Conservation (phyloP, 345 rosid species). For the Crucihimalaya himalaica region DNA sequence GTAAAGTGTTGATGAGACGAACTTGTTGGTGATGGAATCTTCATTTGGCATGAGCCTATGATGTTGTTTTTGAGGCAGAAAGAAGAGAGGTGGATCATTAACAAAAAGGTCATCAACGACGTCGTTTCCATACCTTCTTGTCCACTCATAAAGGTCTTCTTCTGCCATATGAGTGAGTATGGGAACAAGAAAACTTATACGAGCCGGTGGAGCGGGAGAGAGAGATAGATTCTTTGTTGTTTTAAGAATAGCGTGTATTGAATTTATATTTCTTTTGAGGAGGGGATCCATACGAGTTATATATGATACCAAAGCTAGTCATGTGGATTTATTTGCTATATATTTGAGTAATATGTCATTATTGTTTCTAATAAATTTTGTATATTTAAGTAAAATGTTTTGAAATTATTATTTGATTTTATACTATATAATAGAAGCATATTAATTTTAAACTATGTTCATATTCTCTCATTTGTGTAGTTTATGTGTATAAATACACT, state of each 20-base stretch:
- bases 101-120: constrained; percentile 55
- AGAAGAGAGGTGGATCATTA: constrained; percentile 53
- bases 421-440: background rate
- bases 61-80: constrained; percentile 38
- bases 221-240: constrained; percentile 26
- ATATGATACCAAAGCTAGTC: background rate
- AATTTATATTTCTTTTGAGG: background rate
- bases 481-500: no score
- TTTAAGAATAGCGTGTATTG: background rate
- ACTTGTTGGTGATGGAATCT: constrained; percentile 32
- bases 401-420: no score
- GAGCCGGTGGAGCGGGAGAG: constrained; percentile 11
- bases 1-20: constrained; percentile 49
- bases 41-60: constrained; percentile 30
- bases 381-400: background rate
- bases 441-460: background rate
- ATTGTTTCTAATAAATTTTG: background rate
- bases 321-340: background rate
- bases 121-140: constrained; percentile 40
- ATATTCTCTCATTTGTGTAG: no score
- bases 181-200: constrained; percentile 4
- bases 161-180: constrained; percentile 36
- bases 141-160: constrained; percentile 35
- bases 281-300: background rate
- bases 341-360: background rate